phyloP scores from a whole-genome alignment of 2,329 filamentous ascomycete species.

The Arthrinium phaeospermum region DNA sequence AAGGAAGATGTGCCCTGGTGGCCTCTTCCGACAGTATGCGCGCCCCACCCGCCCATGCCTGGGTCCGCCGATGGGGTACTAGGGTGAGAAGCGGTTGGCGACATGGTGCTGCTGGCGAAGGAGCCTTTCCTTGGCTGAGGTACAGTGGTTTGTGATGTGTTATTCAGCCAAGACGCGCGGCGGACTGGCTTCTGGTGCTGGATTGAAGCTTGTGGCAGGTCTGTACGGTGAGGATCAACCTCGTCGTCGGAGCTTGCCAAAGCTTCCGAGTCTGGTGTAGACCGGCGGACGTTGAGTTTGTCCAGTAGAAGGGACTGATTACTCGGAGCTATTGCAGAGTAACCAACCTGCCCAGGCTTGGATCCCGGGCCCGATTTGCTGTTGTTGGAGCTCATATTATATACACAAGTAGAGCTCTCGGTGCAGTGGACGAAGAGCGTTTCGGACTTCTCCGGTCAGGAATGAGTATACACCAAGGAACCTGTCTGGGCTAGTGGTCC shows the following conservation, averaged over 20 bases:
- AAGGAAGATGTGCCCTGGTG: constrained; percentile 58
- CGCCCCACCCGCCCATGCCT: constrained; percentile 57
- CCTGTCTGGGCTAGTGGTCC: neutral
- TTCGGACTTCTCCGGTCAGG: neutral
- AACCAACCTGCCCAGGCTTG: constrained; percentile 56
- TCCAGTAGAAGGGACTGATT: constrained; percentile 73
- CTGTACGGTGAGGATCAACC: constrained; percentile 68
- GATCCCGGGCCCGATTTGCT: constrained; percentile 55
- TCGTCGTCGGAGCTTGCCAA: constrained; percentile 96
- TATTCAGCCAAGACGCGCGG: constrained; percentile 85
- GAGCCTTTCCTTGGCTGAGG: constrained; percentile 75
- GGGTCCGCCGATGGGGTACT: constrained; percentile 76
- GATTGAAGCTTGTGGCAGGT: constrained; percentile 51
- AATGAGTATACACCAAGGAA: neutral
- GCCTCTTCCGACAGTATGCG: constrained; percentile 54
- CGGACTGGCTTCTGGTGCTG: constrained; percentile 68
- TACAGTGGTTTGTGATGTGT: constrained; percentile 67
- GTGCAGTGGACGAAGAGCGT: neutral
- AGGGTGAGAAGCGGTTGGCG: constrained; percentile 80
- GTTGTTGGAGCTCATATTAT: constrained; percentile 55
- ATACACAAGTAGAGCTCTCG: constrained; percentile 8
- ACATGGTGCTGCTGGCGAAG: constrained; percentile 77
- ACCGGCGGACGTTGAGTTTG: constrained; percentile 78
- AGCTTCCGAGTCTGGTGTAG: constrained; percentile 93
- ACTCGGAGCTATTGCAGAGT: constrained; percentile 54